Base-by-base conservation (phyloP, 306 rosid species). In the Lathyrus tuberosus region DNA sequence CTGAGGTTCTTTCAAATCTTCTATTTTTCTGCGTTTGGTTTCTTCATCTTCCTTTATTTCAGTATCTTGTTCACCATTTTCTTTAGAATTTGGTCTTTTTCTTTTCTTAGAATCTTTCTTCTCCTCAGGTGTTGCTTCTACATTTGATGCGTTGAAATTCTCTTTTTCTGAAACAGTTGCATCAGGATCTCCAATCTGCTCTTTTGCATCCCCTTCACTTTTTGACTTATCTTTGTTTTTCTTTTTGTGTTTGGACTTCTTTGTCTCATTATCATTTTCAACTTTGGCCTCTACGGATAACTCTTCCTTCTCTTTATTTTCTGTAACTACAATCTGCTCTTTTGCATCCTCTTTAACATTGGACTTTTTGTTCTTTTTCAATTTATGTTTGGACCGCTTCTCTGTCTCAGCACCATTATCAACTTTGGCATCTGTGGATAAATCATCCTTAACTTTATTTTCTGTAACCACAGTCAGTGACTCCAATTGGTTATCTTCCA, bases 101-200 rank as follows among this genome's bases (percentile, higher is more conserved):
- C 94, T 80, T 62, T 90, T 93, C 82, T 86, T 90, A 66, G 89
- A 82, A 79, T 78, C 73, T 63, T 86, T 86, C 61, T 76, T 75
- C 76, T 72, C 78, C 58, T 63, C 65, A 1, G 13, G 65, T 3
- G 17, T 66, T 31, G 41, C 74, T 28, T 82, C 90, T 41, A 47
- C 82, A 31, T 65, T 62, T 70, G 81, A 57, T 14, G 53, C 33
- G 28, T 74, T 54, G 16, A 30, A 7, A 65, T 71, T 70, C 71
- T 76, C 84, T 59, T 76, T 76, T 69, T 67, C 28, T 4, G 62
- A 74, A 73, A 41, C 48, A 75, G 48, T 78, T 69, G 22, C 79
- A 71, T 69, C 66, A n/a, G 42, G 60, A 63, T 51, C 79, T 67
- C 47, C 83, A 68, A 15, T 72, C 67, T 80, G 80, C 67, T 82